phyloP scores from a whole-genome alignment of 768 basidiomycete genomes.

The Amyloporia xantha region DNA sequence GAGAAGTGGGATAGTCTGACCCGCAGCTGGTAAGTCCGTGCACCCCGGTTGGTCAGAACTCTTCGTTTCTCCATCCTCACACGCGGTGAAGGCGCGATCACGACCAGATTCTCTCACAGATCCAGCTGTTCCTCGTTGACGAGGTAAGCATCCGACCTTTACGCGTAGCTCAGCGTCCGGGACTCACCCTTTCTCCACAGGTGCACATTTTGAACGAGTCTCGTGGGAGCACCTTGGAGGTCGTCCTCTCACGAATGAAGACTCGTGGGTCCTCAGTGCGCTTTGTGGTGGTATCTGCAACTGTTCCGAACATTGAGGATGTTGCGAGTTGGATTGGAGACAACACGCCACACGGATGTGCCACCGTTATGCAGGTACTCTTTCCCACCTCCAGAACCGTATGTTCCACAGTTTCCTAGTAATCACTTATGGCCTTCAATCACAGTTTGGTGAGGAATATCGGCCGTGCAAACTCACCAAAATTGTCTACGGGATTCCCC shows the following conservation, averaged over 20 bases:
- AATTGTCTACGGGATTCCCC: constrained; percentile 65
- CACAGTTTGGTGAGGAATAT: constrained; percentile 88
- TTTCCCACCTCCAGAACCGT: neutral
- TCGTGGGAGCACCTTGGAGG: constrained; percentile 90
- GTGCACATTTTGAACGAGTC: constrained; percentile 90
- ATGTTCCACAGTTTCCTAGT: neutral
- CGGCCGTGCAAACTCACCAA: constrained; percentile 77
- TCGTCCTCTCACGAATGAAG: constrained; percentile 92
- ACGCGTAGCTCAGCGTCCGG: neutral
- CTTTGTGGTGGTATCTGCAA: constrained; percentile 88
- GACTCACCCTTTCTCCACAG: constrained; percentile 31
- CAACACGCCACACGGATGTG: constrained; percentile 34
- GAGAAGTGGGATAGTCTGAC: constrained; percentile 98
- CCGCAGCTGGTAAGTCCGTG: constrained; percentile 60
- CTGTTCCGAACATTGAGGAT: constrained; percentile 89
- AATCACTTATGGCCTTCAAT: too few species aligned
- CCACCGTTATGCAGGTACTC: constrained; percentile 64
- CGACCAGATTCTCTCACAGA: constrained; percentile 57
- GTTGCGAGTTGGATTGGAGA: constrained; percentile 83
- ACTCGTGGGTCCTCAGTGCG: constrained; percentile 60
- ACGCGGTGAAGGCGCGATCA: constrained; percentile 46
- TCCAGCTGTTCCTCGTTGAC: constrained; percentile 84
- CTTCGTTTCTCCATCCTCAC: constrained; percentile 1
- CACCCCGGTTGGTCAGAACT: neutral
- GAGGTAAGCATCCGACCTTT: constrained; percentile 44